These are phyloP conservation scores for Acacia melanoxylon DNA, from an alignment of 306 rosid species.

Conservation along the genomic window DNA sequence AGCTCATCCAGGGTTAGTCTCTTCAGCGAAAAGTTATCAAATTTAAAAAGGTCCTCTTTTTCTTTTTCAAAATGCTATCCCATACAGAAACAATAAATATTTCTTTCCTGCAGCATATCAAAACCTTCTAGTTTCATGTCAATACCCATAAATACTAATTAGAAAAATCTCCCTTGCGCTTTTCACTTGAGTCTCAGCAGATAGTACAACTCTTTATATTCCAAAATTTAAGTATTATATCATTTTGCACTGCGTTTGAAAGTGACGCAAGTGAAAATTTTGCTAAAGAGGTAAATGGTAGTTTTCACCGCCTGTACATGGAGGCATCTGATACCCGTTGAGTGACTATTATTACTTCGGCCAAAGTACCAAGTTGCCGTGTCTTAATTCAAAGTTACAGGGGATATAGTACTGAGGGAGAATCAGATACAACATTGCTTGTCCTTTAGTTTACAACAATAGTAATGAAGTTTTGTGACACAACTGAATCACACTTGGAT, in stretches of 20 bases:
- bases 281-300: background rate
- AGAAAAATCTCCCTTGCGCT: background rate
- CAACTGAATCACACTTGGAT: background rate
- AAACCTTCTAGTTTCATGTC: background rate
- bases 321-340: background rate
- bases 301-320: background rate
- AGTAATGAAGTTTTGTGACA: background rate
- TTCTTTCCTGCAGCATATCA: conserved; percentile 16
- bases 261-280: background rate
- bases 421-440: background rate
- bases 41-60: background rate
- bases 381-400: background rate
- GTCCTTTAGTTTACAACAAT: background rate
- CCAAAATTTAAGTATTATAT: background rate
- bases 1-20: conserved; percentile 38
- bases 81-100: background rate
- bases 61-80: conserved; percentile 9
- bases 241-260: background rate
- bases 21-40: conserved; percentile 13
- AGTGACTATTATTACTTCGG: background rate
- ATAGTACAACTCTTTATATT: background rate
- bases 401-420: background rate
- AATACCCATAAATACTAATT: background rate
- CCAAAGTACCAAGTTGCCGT: background rate
- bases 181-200: background rate